Conservation (phyloP, 129 eudicot species). For the Tagetes patula region DNA sequence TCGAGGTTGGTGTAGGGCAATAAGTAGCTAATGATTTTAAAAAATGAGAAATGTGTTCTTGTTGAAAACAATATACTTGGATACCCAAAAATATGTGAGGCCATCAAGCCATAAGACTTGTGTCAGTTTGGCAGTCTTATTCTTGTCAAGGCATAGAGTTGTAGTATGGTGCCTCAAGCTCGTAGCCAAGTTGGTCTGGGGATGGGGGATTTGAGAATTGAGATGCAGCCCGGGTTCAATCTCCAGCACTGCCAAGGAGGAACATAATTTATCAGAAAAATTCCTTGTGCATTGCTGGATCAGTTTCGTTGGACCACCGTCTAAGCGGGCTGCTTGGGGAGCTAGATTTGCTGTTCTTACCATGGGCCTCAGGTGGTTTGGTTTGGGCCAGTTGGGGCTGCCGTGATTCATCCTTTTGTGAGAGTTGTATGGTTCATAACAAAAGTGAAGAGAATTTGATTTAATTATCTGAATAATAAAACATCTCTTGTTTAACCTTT, state of each 20-base stretch:
- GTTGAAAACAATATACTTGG: neutral
- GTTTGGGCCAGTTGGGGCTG: neutral
- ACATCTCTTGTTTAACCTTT: no score
- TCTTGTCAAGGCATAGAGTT: neutral
- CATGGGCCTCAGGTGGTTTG: neutral
- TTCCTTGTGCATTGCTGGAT: no score
- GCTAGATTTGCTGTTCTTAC: neutral
- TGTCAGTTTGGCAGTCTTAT: neutral
- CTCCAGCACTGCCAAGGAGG: neutral
- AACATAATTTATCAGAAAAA: no score
- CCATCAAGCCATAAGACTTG: neutral
- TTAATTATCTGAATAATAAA: neutral
- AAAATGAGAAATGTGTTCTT: neutral
- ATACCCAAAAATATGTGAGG: neutral
- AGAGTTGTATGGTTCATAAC: neutral
- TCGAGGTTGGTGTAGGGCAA: constrained; percentile 28
- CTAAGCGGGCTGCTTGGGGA: neutral
- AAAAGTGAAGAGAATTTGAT: neutral
- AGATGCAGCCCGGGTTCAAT: neutral
- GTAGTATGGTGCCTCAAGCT: neutral
- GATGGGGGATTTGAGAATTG: no score
- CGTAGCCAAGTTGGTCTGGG: neutral
- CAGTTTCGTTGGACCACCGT: neutral
- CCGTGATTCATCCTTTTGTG: neutral
- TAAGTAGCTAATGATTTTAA: neutral